A percentile compares a stretch with the other conserved stretches of the same genome.
phyloP scores from a whole-genome alignment of 164 flowering plant genomes.

The Umbellularia californica region DNA sequence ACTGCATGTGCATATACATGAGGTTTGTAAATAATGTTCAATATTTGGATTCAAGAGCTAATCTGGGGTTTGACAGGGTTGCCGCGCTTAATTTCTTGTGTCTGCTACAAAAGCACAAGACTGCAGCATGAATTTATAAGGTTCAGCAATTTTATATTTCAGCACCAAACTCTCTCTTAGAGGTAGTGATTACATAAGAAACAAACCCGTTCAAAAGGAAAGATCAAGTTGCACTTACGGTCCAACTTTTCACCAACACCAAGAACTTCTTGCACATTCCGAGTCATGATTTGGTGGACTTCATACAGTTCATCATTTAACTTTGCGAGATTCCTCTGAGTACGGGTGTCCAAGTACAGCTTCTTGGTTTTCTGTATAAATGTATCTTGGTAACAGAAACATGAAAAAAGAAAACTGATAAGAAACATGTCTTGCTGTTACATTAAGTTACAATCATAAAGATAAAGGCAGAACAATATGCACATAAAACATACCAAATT shows the following conservation, averaged over 20 bases:
- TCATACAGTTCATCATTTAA: slow-evolving; percentile 91
- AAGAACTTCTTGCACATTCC: slow-evolving; percentile 94
- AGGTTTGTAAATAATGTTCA: not conserved
- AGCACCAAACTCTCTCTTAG: not conserved
- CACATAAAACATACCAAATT: slow-evolving; percentile 50
- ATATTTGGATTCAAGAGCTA: not conserved
- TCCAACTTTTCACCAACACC: slow-evolving; percentile 96
- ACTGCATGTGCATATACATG: not conserved
- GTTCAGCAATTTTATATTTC: not conserved
- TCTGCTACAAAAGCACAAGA: not conserved
- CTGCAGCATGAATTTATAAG: not conserved
- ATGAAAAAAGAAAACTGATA: not conserved
- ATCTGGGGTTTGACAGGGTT: not conserved
- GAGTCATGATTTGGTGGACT: slow-evolving; percentile 96
- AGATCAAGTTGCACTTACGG: slow-evolving; percentile 46
- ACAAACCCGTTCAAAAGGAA: not conserved
- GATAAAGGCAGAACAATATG: not conserved
- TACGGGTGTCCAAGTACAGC: slow-evolving; percentile 79
- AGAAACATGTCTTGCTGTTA: not conserved
- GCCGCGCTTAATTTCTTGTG: too few species aligned
- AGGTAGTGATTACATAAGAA: not conserved
- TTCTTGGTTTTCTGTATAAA: slow-evolving; percentile 90
- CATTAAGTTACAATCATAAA: not conserved
- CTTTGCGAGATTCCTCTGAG: slow-evolving; percentile 81
- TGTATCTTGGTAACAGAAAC: slow-evolving; percentile 46